phyloP scores from a whole-genome alignment of 2,329 filamentous ascomycete genomes.

The Nigrospora oryzae region DNA sequence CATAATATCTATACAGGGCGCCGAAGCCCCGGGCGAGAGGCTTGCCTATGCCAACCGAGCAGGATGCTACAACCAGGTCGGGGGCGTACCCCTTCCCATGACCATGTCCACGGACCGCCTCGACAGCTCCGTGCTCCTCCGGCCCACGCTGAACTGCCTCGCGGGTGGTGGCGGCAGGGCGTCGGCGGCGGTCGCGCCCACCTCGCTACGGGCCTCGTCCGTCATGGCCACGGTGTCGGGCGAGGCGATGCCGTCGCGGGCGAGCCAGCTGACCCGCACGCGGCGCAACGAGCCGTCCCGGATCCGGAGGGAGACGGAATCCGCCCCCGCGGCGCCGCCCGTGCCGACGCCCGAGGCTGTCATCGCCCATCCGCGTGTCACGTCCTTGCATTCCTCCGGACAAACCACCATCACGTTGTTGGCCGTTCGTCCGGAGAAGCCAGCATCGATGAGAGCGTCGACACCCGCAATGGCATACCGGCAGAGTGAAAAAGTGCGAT shows the following conservation, averaged over 20 bases:
- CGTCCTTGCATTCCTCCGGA: slow-evolving; percentile 22
- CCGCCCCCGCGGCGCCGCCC: slow-evolving; percentile 22
- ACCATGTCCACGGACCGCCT: not conserved
- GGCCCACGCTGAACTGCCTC: not conserved
- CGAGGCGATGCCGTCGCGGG: not conserved
- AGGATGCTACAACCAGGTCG: not conserved
- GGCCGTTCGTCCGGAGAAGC: slow-evolving; percentile 20
- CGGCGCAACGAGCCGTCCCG: slow-evolving; percentile 19
- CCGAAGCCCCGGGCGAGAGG: no score
- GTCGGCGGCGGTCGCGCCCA: no score
- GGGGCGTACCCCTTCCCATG: not conserved
- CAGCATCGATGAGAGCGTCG: slow-evolving; percentile 35
- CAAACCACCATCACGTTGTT: slow-evolving; percentile 31
- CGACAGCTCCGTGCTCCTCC: not conserved
- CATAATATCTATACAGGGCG: no score
- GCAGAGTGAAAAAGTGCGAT: slow-evolving; percentile 31
- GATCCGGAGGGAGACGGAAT: slow-evolving; percentile 31
- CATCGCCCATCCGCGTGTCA: slow-evolving; percentile 31
- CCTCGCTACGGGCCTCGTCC: not conserved
- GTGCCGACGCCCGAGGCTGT: slow-evolving; percentile 5
- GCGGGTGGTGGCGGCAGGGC: not conserved
- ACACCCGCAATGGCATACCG: slow-evolving; percentile 38
- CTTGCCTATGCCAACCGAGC: no score
- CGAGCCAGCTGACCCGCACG: slow-evolving; percentile 27
- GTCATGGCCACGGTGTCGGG: not conserved